These are phyloP conservation scores for Colletotrichum tropicale DNA, from an alignment of 2,329 filamentous ascomycete genomes.

Conservation along the genomic window DNA sequence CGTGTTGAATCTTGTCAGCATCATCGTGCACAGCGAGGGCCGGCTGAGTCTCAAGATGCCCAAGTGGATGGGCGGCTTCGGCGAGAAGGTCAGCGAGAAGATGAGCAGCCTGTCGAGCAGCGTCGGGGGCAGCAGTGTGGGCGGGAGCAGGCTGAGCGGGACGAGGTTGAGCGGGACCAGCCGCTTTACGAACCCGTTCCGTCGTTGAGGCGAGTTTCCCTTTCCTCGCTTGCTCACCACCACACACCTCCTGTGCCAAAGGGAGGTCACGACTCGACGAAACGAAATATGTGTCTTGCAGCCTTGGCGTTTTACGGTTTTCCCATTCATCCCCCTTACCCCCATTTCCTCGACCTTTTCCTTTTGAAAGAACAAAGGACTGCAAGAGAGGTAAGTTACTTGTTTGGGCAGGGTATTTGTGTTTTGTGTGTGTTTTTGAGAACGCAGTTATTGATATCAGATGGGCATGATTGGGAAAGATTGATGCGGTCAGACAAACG, in stretches of 20 bases:
- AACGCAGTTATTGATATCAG: neutral
- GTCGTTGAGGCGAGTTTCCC: constrained; percentile 10
- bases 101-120: constrained; percentile 55
- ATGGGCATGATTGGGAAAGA: neutral
- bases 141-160: constrained; percentile 22
- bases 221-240: too few relatives aligned
- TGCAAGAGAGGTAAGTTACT: neutral
- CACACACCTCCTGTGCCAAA: neutral
- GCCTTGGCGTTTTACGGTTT: neutral
- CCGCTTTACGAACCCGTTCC: constrained; percentile 4
- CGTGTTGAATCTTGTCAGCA: constrained; percentile 82
- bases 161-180: constrained; percentile 22
- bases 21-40: constrained; percentile 84
- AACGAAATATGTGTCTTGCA: neutral
- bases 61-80: constrained; percentile 52
- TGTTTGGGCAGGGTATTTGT: neutral
- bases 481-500: neutral
- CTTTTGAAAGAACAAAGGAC: neutral
- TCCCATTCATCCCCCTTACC: neutral
- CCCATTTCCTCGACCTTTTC: neutral
- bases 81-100: constrained; percentile 50
- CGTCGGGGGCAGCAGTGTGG: constrained; percentile 34
- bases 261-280: neutral
- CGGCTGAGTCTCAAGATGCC: constrained; percentile 60
- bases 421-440: neutral